These are phyloP conservation scores for Umbelopsis vinacea DNA, from an alignment of 192 early-diverging fungal genomes.

Conservation along the genomic window DNA sequence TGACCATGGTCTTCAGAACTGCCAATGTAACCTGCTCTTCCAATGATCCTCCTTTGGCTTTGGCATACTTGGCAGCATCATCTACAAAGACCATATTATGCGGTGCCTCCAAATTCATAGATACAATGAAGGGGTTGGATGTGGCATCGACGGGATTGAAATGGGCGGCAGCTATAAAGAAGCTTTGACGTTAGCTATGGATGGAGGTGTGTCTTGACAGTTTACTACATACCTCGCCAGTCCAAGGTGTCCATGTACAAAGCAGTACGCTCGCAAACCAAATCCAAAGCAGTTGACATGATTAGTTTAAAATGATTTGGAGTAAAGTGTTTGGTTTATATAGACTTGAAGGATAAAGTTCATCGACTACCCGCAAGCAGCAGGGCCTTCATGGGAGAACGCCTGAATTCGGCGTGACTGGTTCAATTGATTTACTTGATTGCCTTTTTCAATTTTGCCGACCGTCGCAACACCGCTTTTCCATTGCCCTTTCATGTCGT, in stretches of 20 bases:
- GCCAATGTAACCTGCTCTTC: constrained; percentile 15
- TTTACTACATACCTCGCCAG: neutral
- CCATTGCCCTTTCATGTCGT: neutral
- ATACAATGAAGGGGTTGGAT: constrained; percentile 16
- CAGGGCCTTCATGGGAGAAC: neutral
- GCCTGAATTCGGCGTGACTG: too few species aligned
- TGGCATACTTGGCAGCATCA: constrained; percentile 12
- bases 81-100: constrained; percentile 4
- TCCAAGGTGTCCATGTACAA: constrained; percentile 19
- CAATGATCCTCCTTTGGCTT: constrained; percentile 4
- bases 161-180: neutral
- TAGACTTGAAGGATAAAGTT: neutral
- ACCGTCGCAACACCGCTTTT: neutral
- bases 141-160: constrained; percentile 23
- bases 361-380: neutral
- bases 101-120: neutral
- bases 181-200: neutral
- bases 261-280: constrained; percentile 2
- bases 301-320: neutral
- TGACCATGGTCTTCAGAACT: constrained; percentile 4
- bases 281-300: constrained; percentile 21
- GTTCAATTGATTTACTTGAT: neutral
- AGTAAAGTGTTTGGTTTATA: neutral
- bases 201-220: neutral
- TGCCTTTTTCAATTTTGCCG: neutral